Conservation (phyloP, 768 basidiomycete genomes). For the Boletus subparvulus region DNA sequence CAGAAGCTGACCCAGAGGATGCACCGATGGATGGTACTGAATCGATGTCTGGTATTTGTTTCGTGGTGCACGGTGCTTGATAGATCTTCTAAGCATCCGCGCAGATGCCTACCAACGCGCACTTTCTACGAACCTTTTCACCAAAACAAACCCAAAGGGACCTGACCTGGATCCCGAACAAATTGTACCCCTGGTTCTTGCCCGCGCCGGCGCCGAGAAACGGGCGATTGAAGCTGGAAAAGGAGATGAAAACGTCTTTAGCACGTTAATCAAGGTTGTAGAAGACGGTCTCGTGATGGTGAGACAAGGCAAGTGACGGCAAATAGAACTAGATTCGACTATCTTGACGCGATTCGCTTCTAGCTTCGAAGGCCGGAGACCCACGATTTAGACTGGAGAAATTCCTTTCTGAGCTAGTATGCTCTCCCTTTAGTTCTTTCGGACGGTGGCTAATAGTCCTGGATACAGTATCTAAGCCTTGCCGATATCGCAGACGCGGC, state of each 20-base stretch:
- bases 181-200: constrained; percentile 59
- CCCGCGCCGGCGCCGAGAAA: constrained; percentile 64
- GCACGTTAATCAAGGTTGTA: constrained; percentile 53
- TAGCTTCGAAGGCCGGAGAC: constrained; percentile 71
- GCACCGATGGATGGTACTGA: constrained; percentile 21
- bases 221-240: constrained; percentile 48
- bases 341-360: not conserved
- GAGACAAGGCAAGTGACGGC: constrained; percentile 46
- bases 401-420: constrained; percentile 71
- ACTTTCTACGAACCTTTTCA: constrained; percentile 52
- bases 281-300: constrained; percentile 65
- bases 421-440: constrained; percentile 29
- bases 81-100: constrained; percentile 5
- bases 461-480: constrained; percentile 44
- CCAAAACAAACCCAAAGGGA: constrained; percentile 24
- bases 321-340: not conserved
- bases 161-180: constrained; percentile 56
- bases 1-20: constrained; percentile 16
- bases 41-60: constrained; percentile 24
- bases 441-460: not conserved
- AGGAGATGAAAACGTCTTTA: constrained; percentile 52
- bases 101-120: constrained; percentile 61
- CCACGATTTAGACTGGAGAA: constrained; percentile 79
- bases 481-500: constrained; percentile 53
- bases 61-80: not conserved